phyloP scores from a whole-genome alignment of 495 filamentous ascomycete genomes.

The Penicillium flavigenum region DNA sequence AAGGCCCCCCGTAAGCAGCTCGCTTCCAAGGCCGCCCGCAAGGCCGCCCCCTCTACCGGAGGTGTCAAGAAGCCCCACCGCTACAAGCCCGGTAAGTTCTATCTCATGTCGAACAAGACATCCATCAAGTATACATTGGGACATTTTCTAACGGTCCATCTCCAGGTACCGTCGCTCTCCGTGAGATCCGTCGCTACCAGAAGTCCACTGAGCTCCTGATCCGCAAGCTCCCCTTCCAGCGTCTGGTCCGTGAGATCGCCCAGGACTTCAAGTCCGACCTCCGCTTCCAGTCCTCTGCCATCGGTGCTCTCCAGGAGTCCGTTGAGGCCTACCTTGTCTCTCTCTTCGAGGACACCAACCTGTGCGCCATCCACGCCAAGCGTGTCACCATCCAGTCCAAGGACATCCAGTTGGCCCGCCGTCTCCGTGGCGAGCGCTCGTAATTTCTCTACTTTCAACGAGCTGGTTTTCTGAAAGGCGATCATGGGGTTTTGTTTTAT shows the following conservation, averaged over 20 bases:
- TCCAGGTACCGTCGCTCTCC: conserved; percentile 97
- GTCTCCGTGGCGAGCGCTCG: conserved; percentile 93
- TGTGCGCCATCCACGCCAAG: conserved; percentile 99
- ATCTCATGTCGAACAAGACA: neutral
- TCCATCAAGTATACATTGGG: neutral
- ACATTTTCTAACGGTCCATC: conserved; percentile 31
- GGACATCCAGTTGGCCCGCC: conserved; percentile 96
- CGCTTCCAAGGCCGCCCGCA: conserved; percentile 79
- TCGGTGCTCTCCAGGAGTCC: conserved; percentile 99
- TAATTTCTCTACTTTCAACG: conserved; percentile 38
- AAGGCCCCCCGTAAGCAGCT: conserved; percentile 99
- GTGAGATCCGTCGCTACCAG: conserved; percentile 99
- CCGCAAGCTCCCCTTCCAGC: conserved; percentile 99
- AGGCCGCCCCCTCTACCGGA: conserved; percentile 71
- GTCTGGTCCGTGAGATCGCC: conserved; percentile 98
- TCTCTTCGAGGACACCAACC: conserved; percentile 99
- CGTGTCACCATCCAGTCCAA: conserved; percentile 95
- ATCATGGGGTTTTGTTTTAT: conserved; percentile 47
- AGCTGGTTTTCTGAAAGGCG: conserved; percentile 44
- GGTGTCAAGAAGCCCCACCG: conserved; percentile 99
- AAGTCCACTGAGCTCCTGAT: conserved; percentile 99
- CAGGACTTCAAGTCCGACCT: conserved; percentile 99
- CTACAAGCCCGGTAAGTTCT: conserved; percentile 90
- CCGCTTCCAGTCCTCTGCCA: conserved; percentile 99
- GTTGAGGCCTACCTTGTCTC: conserved; percentile 99